Conservation (phyloP, 805 yeast genomes). For the Hanseniaspora guilliermondii region DNA sequence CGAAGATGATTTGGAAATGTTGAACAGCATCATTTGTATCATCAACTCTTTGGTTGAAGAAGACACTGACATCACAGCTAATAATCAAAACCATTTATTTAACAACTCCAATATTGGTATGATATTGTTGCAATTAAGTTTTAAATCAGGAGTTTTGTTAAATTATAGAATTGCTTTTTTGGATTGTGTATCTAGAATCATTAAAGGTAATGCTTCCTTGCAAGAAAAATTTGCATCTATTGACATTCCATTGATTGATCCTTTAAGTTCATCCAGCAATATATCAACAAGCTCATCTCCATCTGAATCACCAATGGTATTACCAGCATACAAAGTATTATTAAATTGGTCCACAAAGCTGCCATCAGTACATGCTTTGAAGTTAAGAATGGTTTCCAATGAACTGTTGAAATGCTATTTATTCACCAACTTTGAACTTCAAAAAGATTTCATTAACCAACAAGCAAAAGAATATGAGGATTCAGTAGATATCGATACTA, state of each 20-base stretch:
- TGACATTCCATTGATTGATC: conserved; percentile 87
- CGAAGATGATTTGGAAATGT: conserved; percentile 39
- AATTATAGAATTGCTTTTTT: conserved; percentile 56
- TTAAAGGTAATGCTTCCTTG: conserved; percentile 49
- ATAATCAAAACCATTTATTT: conserved; percentile 50
- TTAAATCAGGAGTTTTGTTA: conserved; percentile 52
- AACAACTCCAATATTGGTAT: conserved; percentile 48
- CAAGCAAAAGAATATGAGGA: conserved; percentile 40
- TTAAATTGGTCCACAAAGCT: conserved; percentile 70
- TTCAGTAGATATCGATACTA: conserved; percentile 21
- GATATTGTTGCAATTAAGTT: conserved; percentile 55
- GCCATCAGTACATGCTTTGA: conserved; percentile 76
- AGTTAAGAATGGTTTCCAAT: conserved; percentile 62
- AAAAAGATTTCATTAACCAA: conserved; percentile 48
- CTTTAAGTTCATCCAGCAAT: conserved; percentile 25
- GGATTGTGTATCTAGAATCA: conserved; percentile 63
- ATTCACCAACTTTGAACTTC: conserved; percentile 48
- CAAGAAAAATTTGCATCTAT: conserved; percentile 65
- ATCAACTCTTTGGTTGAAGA: conserved; percentile 60
- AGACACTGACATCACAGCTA: conserved; percentile 51
- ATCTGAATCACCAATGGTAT: conserved; percentile 16
- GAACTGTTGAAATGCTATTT: conserved; percentile 57
- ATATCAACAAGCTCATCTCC: background rate
- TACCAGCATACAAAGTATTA: conserved; percentile 65
- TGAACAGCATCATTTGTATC: conserved; percentile 56